Evolutionary conservation across 2,329 filamentous ascomycete genomes (phyloP), one percentile per base, ranked within the genome.

Genomic region (Neofusicoccum laricinum): DNA sequence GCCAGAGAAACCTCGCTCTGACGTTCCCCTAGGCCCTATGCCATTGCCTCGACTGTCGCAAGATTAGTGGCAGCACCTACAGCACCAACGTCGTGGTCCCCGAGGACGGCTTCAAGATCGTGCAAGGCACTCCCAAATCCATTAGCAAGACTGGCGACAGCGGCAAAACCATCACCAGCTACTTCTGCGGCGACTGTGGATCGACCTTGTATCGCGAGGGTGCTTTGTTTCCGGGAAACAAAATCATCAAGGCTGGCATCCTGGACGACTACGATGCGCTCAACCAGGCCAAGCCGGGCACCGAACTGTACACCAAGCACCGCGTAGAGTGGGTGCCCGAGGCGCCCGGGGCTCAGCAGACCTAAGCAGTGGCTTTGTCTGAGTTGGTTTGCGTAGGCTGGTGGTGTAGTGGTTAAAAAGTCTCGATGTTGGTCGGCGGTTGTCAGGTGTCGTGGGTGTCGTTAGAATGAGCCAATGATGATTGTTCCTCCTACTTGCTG

Each of bases 21-120:
- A 15, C 17, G 17, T 30, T 15, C 43, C 5, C 17, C 3, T n/a
- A 64, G 63, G 53, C 53, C 15, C 17, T 40, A 7, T 64, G 63
- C 76, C 84, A 88, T 73, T 88, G 86, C 70, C 66, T 74, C 15
- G 84, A 86, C 71, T 87, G 84, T 73, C 81, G 80, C 50, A 88
- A 87, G 75, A 85, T 86, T 67, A 76, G 76, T 6, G 83, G 85
- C 21, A 79, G 78, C 38, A 79, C 79, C 11, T 86, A 82, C 72
- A 83, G 81, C 71, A 82, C 81, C 71, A 85, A 80, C 75, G 71
- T 81, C 46, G 66, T 84, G 64, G 78, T 82, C 30, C 73, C 78
- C 1, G 76, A 72, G 4, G 72, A 78, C 6, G 74, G 72, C 25
- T 84, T 86, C 75, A 79, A 79, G 66, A 61, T 84, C 41, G 74